These are phyloP conservation scores for Salinomyces thailandicus DNA, from an alignment of 2,329 filamentous ascomycete genomes.

Conservation along the genomic window DNA sequence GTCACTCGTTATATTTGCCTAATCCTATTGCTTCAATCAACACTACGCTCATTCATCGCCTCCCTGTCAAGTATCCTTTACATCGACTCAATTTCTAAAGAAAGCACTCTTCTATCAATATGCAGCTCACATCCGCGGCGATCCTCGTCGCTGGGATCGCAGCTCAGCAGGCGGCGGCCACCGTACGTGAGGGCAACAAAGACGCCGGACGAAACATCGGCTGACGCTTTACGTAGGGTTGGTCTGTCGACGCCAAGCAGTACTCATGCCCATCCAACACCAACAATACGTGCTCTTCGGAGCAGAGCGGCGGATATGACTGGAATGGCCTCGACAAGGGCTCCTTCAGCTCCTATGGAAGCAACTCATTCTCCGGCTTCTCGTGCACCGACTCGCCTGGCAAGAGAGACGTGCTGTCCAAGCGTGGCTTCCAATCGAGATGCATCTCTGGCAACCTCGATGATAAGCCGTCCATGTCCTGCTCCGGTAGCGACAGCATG, in stretches of 20 bases:
- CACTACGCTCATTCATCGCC: conserved; percentile 7
- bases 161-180: conserved; percentile 39
- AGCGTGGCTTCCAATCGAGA: conserved; percentile 34
- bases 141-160: conserved; percentile 21
- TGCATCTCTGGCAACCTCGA: conserved; percentile 35
- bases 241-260: conserved; percentile 39
- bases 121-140: conserved; percentile 20
- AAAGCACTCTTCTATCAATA: conserved; percentile 9
- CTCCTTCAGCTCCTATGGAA: conserved; percentile 54
- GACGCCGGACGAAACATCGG: conserved; percentile 3
- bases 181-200: conserved; percentile 15
- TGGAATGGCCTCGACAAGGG: conserved; percentile 56
- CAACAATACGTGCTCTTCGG: conserved; percentile 64
- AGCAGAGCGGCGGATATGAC: conserved; percentile 61
- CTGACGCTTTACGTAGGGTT: conserved; percentile 23
- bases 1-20: conserved; percentile 36
- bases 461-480: conserved; percentile 34
- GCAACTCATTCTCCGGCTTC: conserved; percentile 66
- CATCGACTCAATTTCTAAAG: conserved; percentile 1
- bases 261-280: conserved; percentile 62
- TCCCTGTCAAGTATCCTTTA: conserved; percentile 4
- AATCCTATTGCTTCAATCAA: conserved; percentile 12
- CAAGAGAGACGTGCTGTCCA: conserved; percentile 47
- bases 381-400: conserved; percentile 48
- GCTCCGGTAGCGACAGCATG: conserved; percentile 48